A percentile compares a stretch with the other conserved stretches of the same genome.
phyloP scores from a whole-genome alignment of 148 eudicot species.

The Diospyros lotus region DNA sequence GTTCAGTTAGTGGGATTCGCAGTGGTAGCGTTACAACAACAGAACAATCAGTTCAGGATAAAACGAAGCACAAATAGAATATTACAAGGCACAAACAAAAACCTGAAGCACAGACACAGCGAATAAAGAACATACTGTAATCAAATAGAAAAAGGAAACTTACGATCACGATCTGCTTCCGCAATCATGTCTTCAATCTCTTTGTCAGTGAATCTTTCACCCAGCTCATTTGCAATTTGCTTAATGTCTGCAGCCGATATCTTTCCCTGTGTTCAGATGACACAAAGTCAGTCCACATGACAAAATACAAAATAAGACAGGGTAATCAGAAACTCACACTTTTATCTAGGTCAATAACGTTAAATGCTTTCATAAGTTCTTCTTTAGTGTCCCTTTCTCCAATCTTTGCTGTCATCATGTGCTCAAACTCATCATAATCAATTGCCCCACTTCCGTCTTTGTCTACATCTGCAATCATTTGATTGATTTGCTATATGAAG shows the following conservation, averaged over 20 bases:
- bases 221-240: conserved; percentile 72
- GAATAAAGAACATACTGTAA: not conserved
- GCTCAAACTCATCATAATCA: conserved; percentile 85
- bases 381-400: conserved; percentile 94
- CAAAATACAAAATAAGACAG: not conserved
- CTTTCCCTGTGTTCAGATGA: conserved; percentile 55
- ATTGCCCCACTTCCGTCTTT: conserved; percentile 97
- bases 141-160: conserved; percentile 38
- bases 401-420: conserved; percentile 95
- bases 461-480: conserved; percentile 95
- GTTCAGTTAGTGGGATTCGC: not conserved
- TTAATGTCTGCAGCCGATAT: conserved; percentile 79
- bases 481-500: conserved; percentile 68
- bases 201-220: conserved; percentile 53
- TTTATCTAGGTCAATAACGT: conserved; percentile 79
- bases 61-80: too few relatives aligned
- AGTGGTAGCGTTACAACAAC: too few relatives aligned
- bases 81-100: not conserved
- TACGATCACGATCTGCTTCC: conserved; percentile 91
- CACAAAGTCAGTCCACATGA: conserved; percentile 12
- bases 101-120: conserved; percentile 1
- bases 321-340: conserved; percentile 41
- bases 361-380: conserved; percentile 88
- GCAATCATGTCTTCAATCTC: conserved; percentile 49
- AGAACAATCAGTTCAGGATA: too few relatives aligned